Percentiles rank a stretch among this genome's conserved stretches.
phyloP scores from a whole-genome alignment of 805 yeast species.

The Spencermartinsiella europaea region DNA sequence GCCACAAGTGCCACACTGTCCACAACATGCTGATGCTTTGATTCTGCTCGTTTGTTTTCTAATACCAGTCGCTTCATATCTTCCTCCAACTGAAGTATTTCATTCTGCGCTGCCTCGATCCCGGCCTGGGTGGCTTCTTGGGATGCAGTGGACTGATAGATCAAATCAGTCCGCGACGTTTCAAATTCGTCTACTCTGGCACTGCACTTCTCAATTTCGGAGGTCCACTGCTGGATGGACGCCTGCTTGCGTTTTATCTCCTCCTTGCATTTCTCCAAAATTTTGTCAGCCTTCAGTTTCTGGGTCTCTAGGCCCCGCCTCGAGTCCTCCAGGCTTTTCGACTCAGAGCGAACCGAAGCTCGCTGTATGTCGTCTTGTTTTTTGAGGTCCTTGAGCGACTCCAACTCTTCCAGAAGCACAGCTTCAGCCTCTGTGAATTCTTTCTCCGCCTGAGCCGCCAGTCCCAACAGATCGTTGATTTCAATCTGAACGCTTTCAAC shows the following conservation, averaged over 20 bases:
- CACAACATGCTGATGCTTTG: constrained; percentile 7
- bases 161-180: constrained; percentile 8
- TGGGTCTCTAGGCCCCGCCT: constrained; percentile 34
- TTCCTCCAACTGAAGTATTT: constrained; percentile 18
- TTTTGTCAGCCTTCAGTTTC: constrained; percentile 28
- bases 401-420: constrained; percentile 26
- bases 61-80: constrained; percentile 12
- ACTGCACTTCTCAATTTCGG: constrained; percentile 21
- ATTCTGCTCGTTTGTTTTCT: constrained; percentile 11
- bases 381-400: constrained; percentile 26
- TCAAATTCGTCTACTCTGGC: constrained; percentile 15
- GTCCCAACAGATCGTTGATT: constrained; percentile 25
- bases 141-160: constrained; percentile 7
- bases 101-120: constrained; percentile 14
- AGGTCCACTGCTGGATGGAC: constrained; percentile 16
- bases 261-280: constrained; percentile 18
- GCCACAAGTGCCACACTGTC: constrained; percentile 13
- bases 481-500: constrained; percentile 33
- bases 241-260: constrained; percentile 12
- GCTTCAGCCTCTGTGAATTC: constrained; percentile 27
- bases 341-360: constrained; percentile 32
- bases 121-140: constrained; percentile 12
- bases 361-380: constrained; percentile 31
- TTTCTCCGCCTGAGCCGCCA: constrained; percentile 24
- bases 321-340: constrained; percentile 33